Percentiles rank a stretch among this genome's conserved stretches.
These are phyloP conservation scores for Lycium ferocissimum DNA, from an alignment of 257 asterid species.

Conservation along the genomic window DNA sequence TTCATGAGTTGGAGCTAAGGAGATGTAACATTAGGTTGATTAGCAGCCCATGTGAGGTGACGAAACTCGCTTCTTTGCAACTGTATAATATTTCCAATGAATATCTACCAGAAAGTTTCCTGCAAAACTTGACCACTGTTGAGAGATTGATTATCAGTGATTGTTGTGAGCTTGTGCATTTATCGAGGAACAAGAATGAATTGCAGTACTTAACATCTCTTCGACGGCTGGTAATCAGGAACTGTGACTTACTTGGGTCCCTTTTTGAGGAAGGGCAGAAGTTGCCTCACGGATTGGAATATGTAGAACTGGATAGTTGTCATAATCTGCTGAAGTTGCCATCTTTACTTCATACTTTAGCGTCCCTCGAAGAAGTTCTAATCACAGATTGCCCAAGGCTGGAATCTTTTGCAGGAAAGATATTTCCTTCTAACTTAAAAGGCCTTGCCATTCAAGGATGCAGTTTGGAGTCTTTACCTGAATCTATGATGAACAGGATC, in stretches of 20 bases:
- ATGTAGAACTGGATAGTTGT: conserved; percentile 51
- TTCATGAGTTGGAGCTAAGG: conserved; percentile 45
- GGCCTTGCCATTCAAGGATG: conserved; percentile 59
- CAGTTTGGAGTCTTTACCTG: conserved; percentile 51
- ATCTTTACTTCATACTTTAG: conserved; percentile 40
- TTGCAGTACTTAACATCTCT: conserved; percentile 47
- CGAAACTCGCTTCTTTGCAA: conserved; percentile 47
- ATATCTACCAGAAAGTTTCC: conserved; percentile 46
- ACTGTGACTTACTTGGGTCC: conserved; percentile 46
- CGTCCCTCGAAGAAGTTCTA: conserved; percentile 48
- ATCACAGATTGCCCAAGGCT: conserved; percentile 56
- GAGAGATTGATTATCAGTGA: conserved; percentile 44
- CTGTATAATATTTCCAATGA: conserved; percentile 44
- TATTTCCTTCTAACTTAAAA: conserved; percentile 52
- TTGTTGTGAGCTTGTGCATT: conserved; percentile 43
- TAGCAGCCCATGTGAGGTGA: conserved; percentile 34
- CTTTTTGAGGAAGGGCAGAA: conserved; percentile 42
- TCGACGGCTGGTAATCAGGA: conserved; percentile 46
- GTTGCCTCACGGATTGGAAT: conserved; percentile 51
- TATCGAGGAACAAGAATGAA: conserved; percentile 38
- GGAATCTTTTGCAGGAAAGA: conserved; percentile 41
- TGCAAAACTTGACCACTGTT: conserved; percentile 29
- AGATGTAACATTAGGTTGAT: conserved; percentile 43
- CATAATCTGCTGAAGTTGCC: conserved; percentile 53
- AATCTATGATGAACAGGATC: conserved; percentile 44